phyloP scores from a whole-genome alignment of 2,329 filamentous ascomycete species.

The Monilinia vaccinii-corymbosi region DNA sequence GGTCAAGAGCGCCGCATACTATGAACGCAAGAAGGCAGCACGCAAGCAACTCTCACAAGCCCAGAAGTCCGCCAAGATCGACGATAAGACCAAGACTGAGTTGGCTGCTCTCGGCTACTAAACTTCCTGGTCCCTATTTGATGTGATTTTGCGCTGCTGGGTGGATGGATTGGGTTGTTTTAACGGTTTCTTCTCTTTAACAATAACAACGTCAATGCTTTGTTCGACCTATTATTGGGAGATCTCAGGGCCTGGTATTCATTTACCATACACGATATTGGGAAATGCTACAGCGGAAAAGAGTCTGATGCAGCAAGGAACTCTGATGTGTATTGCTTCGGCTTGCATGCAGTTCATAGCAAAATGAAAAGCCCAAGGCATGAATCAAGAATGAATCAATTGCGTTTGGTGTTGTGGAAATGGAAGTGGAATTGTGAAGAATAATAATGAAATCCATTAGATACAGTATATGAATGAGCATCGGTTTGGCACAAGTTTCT shows the following conservation, averaged over 20 bases:
- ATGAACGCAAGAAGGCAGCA: conserved; percentile 98
- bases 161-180: conserved; percentile 18
- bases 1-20: conserved; percentile 98
- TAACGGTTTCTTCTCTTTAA: conserved; percentile 20
- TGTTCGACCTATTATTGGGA: conserved; percentile 26
- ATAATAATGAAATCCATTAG: conserved; percentile 1
- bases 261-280: conserved; percentile 20
- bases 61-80: conserved; percentile 82
- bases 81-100: conserved; percentile 79
- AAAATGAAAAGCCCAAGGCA: conserved; percentile 27
- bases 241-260: conserved; percentile 26
- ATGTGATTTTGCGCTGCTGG: conserved; percentile 14
- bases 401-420: conserved; percentile 9
- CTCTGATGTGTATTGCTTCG: conserved; percentile 29
- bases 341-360: conserved; percentile 28
- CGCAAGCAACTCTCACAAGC: conserved; percentile 85
- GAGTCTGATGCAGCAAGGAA: conserved; percentile 24
- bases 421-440: conserved; percentile 6
- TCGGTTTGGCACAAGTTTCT: conserved; percentile 5
- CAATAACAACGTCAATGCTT: conserved; percentile 27
- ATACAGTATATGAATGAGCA: conserved; percentile 6
- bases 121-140: conserved; percentile 29
- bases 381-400: conserved; percentile 18
- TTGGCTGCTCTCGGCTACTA: conserved; percentile 92
- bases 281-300: conserved; percentile 26